Base-by-base conservation (phyloP, 129 eudicot genomes). In the Dittrichia graveolens region DNA sequence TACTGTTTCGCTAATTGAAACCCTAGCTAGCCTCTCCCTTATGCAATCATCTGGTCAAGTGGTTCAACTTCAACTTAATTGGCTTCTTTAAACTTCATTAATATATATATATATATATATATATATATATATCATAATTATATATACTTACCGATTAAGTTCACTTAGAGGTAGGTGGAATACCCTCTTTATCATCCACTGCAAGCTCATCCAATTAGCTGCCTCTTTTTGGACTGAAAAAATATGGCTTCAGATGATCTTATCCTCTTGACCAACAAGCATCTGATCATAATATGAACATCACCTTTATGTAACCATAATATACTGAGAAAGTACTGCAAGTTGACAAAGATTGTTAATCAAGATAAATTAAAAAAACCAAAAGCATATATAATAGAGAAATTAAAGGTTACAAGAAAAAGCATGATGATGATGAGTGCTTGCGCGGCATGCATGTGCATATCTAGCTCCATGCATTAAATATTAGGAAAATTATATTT, bases 141-240 rank as follows among this genome's bases (percentile, higher is more conserved):
- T 31, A 8, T 45, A 60, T 46, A 61, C 7, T 45, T 31, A 24
- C 6, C 48, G 45, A 45, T 19, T n/a, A 72, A 70, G 59, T 48
- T 61, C 58, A 47, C 24, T 47, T 73, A 16, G 49, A n/a, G 58
- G 45, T 49, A 34, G 67, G 57, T 61, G 47, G 18, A 35, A 61
- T 73, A 58, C 67, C 76, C 16, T 45, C 81, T 77, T 80, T 61
- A 48, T 88, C 79, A 67, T 84, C 85, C 74, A 60, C 67, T 62
- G 84, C 70, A 77, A 86, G 80, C 71, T 78, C 84, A 52, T 81
- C 89, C 80, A 92, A 71, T 45, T 95, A 82, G 77, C 74, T 83
- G 8, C 91, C 91, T 85, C 96, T 81, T 83, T 64, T 86, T 64
- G 91, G 91, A 81, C 86, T 83, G 56, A 86, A 81, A 38, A 45